Conservation (phyloP, 2,329 filamentous ascomycete species). For the Canariomyces notabilis region DNA sequence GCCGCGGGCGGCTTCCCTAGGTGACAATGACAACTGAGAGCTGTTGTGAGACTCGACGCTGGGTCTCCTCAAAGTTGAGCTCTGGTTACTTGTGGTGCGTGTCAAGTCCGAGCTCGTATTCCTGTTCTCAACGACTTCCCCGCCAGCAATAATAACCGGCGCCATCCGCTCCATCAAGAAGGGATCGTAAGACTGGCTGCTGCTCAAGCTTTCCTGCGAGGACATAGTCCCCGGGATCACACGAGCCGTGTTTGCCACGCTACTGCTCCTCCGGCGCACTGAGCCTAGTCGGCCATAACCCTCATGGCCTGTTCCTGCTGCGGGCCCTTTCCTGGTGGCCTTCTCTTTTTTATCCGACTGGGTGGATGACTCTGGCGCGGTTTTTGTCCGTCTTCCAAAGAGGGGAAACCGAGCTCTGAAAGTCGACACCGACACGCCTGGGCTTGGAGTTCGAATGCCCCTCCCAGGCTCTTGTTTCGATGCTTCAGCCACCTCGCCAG, state of each 20-base stretch:
- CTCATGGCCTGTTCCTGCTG: slow-evolving; percentile 91
- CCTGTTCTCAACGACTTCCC: slow-evolving; percentile 55
- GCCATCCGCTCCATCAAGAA: slow-evolving; percentile 60
- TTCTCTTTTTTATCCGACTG: slow-evolving; percentile 54
- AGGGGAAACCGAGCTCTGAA: slow-evolving; percentile 67
- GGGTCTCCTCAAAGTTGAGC: slow-evolving; percentile 36
- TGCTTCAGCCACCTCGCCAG: slow-evolving; percentile 14
- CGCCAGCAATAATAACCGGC: slow-evolving; percentile 62
- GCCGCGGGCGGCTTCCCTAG: slow-evolving; percentile 37
- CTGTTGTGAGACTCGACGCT: slow-evolving; percentile 40
- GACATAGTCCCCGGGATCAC: slow-evolving; percentile 40
- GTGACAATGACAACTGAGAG: slow-evolving; percentile 39
- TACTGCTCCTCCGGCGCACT: slow-evolving; percentile 59
- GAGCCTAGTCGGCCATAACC: slow-evolving; percentile 66
- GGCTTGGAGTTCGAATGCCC: slow-evolving; percentile 45
- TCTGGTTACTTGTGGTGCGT: slow-evolving; percentile 48
- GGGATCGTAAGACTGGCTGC: slow-evolving; percentile 43
- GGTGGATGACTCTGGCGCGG: slow-evolving; percentile 46
- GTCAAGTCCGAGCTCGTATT: slow-evolving; percentile 48
- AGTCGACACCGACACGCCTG: slow-evolving; percentile 51
- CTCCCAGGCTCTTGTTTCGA: slow-evolving; percentile 29
- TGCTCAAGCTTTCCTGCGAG: slow-evolving; percentile 48
- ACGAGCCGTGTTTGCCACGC: slow-evolving; percentile 44
- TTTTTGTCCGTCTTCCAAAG: slow-evolving; percentile 69
- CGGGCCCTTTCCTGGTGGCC: slow-evolving; percentile 66